Percentiles rank a stretch among this genome's conserved stretches.
These are phyloP conservation scores for Heritiera littoralis DNA, from an alignment of 345 rosid genomes.

Conservation along the genomic window DNA sequence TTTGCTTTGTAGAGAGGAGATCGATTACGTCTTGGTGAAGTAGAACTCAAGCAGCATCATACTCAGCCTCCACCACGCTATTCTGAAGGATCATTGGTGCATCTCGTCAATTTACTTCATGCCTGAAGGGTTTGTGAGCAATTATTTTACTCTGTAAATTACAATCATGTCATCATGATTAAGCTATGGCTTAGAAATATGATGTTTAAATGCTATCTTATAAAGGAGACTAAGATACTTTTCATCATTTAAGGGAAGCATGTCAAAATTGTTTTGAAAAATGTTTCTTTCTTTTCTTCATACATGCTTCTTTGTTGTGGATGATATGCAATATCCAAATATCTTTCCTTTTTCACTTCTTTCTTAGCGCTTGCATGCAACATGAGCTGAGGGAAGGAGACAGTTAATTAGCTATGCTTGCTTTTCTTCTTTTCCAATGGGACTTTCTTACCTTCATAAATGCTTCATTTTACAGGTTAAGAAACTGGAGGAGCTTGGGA, in stretches of 20 bases:
- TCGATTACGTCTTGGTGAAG: constrained; percentile 45
- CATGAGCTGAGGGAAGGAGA: constrained; percentile 11
- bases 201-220: neutral
- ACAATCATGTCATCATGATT: neutral
- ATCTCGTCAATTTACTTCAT: constrained; percentile 23
- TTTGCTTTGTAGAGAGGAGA: constrained; percentile 62
- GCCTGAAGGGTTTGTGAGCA: constrained; percentile 14
- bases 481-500: constrained; percentile 98
- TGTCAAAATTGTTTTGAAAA: neutral
- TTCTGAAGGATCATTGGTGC: constrained; percentile 92
- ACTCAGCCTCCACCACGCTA: constrained; percentile 90
- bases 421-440: neutral
- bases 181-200: neutral
- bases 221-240: constrained; percentile 14
- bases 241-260: neutral
- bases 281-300: neutral
- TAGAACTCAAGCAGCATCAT: constrained; percentile 69
- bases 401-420: neutral
- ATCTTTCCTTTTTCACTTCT: neutral
- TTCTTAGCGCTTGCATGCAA: constrained; percentile 4
- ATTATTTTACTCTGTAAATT: neutral
- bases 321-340: neutral
- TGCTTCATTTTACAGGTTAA: constrained; percentile 61
- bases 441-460: constrained; percentile 9
- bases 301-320: neutral